Conservation (phyloP, 1,284 basidiomycete genomes). For the Cutaneotrichosporon cavernicola region DNA sequence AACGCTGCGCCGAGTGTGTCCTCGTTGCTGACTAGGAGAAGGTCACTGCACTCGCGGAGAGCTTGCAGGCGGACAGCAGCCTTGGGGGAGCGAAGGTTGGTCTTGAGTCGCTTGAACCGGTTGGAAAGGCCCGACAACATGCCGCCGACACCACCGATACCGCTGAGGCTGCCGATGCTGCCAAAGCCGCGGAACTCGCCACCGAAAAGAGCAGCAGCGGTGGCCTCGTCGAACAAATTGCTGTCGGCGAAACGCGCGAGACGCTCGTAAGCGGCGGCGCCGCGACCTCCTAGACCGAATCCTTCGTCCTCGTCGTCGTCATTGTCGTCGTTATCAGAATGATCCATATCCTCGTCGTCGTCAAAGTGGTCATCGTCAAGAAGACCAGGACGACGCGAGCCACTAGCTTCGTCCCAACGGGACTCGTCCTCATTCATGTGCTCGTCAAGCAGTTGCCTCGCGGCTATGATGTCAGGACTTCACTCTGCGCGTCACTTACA, state of each 20-base stretch:
- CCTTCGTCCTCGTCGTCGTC: constrained; percentile 52
- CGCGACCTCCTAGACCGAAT: constrained; percentile 49
- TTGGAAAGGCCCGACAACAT: constrained; percentile 83
- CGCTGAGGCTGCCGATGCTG: constrained; percentile 20
- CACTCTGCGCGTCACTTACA: constrained; percentile 25
- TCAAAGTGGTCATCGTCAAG: constrained; percentile 54
- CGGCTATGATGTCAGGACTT: constrained; percentile 30
- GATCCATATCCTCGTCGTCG: constrained; percentile 73
- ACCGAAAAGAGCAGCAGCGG: constrained; percentile 67
- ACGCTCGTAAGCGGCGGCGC: constrained; percentile 32
- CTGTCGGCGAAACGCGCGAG: constrained; percentile 56
- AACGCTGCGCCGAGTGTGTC: constrained; percentile 88
- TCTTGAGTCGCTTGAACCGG: constrained; percentile 83
- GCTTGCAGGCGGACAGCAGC: constrained; percentile 79
- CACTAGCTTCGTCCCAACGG: constrained; percentile 39
- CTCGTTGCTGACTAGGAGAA: constrained; percentile 94
- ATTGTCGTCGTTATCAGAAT: constrained; percentile 57
- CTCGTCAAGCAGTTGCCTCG: constrained; percentile 62
- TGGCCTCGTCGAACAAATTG: constrained; percentile 63
- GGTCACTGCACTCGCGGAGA: constrained; percentile 89
- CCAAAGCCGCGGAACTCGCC: constrained; percentile 61
- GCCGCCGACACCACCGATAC: constrained; percentile 62
- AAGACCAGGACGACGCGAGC: constrained; percentile 25
- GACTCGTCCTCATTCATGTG: constrained; percentile 62
- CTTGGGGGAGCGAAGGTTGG: constrained; percentile 79